Base-by-base conservation (phyloP, 192 early-diverging fungal genomes). In the Entomortierella beljakovae region DNA sequence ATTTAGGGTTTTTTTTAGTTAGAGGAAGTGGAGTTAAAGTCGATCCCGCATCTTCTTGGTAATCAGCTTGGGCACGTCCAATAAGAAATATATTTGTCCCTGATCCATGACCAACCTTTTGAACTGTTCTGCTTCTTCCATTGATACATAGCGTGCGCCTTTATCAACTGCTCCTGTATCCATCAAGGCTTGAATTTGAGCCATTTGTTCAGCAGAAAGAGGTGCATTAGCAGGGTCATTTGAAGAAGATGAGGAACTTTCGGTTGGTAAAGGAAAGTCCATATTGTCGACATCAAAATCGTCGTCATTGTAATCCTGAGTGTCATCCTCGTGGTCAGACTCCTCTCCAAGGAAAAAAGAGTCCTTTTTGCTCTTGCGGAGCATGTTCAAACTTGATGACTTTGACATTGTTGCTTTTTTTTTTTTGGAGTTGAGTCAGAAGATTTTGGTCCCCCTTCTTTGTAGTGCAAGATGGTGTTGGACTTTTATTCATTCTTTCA, bases 261-360 rank as follows among this genome's bases (percentile, higher is more conserved):
- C 80, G 13, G 42, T 55, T 13, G 85, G 86, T 49, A 85, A 57
- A 28, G 81, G 83, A 52, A 87, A 84, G 32, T 87, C 86, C 83
- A 87, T 85, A 37, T 85, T 85, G 70, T 87, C 86, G 61, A 87
- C 57, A 59, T 85, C 83, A 29, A 84, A 56, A 26, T 85, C 77
- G 10, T 79, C 85, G 1, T 83, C 83, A 16, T 85, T 82, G 7
- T 85, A 60, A 2, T 82, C 68, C 6, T 77, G 66, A 29, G 28
- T 42, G 2, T 60, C 51, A 13, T 71, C 23, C 23, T 77, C 74
- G 1, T 68, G 53, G 23, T 77, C 74, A 0, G 74, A 77, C 0
- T 85, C 83, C 10, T n/a, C n/a, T n/a, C 29, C 40, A 42, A 83
- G 40, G 62, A 87, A 87, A 55, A 84, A 75, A 9, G 75, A 60